phyloP scores from a whole-genome alignment of 2,329 filamentous ascomycete species.

The Trichoderma sp. region DNA sequence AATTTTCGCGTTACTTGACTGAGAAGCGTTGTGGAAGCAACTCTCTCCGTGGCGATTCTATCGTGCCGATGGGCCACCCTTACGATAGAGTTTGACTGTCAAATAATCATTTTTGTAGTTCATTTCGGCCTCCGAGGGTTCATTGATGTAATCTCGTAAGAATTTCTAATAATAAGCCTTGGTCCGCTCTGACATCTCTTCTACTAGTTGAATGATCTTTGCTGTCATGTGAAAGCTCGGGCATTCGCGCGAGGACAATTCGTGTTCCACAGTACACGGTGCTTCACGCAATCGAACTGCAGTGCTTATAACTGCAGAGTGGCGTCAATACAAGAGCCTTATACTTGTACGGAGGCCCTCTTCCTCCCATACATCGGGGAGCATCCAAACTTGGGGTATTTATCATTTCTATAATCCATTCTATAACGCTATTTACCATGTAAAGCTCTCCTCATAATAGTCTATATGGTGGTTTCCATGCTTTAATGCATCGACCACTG shows the following conservation, averaged over 20 bases:
- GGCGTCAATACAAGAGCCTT: too few species aligned
- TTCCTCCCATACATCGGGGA: too few species aligned
- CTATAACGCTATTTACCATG: slow-evolving; percentile 32
- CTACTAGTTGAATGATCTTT: not conserved
- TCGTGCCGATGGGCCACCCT: not conserved
- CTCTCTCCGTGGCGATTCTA: not conserved
- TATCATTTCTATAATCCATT: not conserved
- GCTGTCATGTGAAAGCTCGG: too few species aligned
- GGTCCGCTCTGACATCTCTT: not conserved
- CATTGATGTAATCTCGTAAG: too few species aligned
- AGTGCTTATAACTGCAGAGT: too few species aligned
- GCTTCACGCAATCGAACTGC: too few species aligned
- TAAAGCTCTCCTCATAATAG: slow-evolving; percentile 45
- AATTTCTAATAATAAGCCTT: too few species aligned
- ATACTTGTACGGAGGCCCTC: too few species aligned
- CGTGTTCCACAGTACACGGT: too few species aligned
- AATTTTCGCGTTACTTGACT: not conserved
- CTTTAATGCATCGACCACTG: slow-evolving; percentile 33
- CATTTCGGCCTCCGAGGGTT: not conserved
- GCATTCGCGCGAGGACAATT: too few species aligned
- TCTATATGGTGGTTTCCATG: slow-evolving; percentile 31
- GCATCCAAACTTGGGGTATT: not conserved
- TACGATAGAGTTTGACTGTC: not conserved
- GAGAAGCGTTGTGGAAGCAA: not conserved
- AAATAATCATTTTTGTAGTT: not conserved